Evolutionary conservation across 2,329 filamentous ascomycete genomes (phyloP).

Genomic region (Sclerotinia spermophila): DNA sequence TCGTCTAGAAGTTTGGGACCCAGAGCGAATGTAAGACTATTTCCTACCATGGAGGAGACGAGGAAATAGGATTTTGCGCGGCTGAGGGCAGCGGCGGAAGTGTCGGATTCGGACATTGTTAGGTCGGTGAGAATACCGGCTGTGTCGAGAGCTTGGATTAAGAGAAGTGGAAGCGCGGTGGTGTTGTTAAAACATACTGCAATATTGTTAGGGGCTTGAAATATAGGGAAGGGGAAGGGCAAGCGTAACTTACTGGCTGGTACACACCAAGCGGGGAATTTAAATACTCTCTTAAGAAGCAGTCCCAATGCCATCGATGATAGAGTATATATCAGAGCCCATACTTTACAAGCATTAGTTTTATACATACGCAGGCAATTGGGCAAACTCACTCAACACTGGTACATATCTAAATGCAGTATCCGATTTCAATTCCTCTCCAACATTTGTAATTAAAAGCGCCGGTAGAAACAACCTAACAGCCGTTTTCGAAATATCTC

Average conservation of each 20-base stretch:
- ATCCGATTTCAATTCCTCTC: conserved; percentile 40
- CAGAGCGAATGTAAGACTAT: conserved; percentile 60
- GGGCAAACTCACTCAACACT: conserved; percentile 31
- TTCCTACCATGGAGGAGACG: conserved; percentile 55
- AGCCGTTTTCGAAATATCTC: conserved; percentile 45
- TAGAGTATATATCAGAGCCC: conserved; percentile 43
- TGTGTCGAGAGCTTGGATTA: conserved; percentile 40
- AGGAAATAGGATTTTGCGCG: conserved; percentile 64
- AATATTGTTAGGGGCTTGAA: background rate
- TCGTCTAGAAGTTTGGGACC: conserved; percentile 55
- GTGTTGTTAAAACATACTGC: conserved; percentile 44
- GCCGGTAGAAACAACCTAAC: conserved; percentile 47
- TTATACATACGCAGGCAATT: background rate
- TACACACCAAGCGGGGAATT: conserved; percentile 46
- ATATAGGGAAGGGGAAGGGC: too few relatives aligned
- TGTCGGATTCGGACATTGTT: conserved; percentile 41
- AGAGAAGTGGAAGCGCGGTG: conserved; percentile 45
- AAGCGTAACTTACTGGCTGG: conserved; percentile 41
- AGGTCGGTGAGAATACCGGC: conserved; percentile 53
- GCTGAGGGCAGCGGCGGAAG: conserved; percentile 47
- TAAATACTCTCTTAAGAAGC: conserved; percentile 38
- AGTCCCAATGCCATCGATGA: conserved; percentile 44
- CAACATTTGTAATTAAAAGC: conserved; percentile 46
- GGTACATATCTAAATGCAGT: conserved; percentile 40
- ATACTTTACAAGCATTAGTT: conserved; percentile 29